Base-by-base conservation (phyloP, 2,329 filamentous ascomycete genomes). In the Sporothrix phasma region DNA sequence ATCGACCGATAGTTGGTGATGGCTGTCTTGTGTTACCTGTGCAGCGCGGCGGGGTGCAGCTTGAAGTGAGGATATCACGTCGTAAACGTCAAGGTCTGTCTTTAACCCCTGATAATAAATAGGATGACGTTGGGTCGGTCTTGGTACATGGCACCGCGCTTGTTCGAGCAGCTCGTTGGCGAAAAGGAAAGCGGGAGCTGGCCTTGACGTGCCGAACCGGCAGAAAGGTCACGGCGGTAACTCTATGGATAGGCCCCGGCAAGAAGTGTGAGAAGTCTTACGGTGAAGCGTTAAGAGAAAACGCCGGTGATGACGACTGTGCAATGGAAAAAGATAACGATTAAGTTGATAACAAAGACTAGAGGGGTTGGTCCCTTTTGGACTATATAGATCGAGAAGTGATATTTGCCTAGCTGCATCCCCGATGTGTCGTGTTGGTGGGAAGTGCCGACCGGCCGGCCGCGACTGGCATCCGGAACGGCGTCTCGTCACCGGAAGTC, bases 31-130 rank as follows among this genome's bases (percentile, higher is more conserved):
- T 69, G 66, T 79, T 78, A 7, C 74, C 73, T 45, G 73, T 79
- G 77, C 43, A 78, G 71, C 24, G 77, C 66, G 39, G 72, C 73
- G 13, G 77, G 73, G 64, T 79, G 77, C 17, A 76, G 67, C 54
- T 75, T 74, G 67, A 77, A 79, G 63, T 71, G 73, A 4, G 72
- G 72, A 5, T 76, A 76, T 70, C 72, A 76, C 54, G 71, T 71
- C 4, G 77, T 72, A 68, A 77, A 79, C 17, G 77, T 78, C 34
- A 78, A 69, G 1, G 77, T 79, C 17, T 74, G 73, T 2, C 74
- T 72, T 77, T 77, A 80, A 37, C 76, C 77, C 75, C 77, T 76
- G 15, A 76, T 71, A 29, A 73, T 71, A 45, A 73, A 73, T 5
- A 75, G 67, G n/a, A 74, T 73, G 66, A 78, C 76, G 31, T 71